Conservation (phyloP, 441 rosid species). For the Gossypium gossypioides region DNA sequence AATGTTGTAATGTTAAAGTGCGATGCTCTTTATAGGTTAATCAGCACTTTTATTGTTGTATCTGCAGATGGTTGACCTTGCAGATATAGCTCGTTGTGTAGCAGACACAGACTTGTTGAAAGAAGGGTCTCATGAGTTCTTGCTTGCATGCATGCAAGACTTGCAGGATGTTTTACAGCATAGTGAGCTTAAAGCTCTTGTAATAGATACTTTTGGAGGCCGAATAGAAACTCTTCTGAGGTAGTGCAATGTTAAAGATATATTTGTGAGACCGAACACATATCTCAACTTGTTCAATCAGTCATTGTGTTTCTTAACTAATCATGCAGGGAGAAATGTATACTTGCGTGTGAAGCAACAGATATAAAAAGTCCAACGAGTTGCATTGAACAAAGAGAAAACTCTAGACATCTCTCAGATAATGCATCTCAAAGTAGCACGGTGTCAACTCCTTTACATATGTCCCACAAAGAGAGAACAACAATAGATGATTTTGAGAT, state of each 20-base stretch:
- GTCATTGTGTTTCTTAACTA: constrained; percentile 9
- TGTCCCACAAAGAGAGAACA: constrained; percentile 52
- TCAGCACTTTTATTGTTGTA: neutral
- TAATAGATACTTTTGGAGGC: constrained; percentile 71
- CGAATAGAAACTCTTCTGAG: constrained; percentile 67
- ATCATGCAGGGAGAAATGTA: constrained; percentile 65
- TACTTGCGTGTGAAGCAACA: constrained; percentile 50
- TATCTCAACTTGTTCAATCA: constrained; percentile 7
- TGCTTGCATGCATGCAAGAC: constrained; percentile 78
- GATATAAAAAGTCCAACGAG: constrained; percentile 36
- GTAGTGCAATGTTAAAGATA: constrained; percentile 23
- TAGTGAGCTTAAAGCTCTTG: constrained; percentile 69
- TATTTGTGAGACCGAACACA: constrained; percentile 9
- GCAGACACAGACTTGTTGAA: constrained; percentile 52
- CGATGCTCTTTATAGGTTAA: neutral
- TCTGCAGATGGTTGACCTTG: constrained; percentile 72
- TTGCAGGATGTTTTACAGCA: constrained; percentile 57
- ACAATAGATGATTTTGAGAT: constrained; percentile 83
- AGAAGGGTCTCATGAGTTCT: constrained; percentile 52
- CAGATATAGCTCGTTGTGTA: constrained; percentile 76
- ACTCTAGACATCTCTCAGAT: constrained; percentile 29
- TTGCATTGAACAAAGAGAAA: constrained; percentile 36
- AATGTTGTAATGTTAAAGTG: neutral
- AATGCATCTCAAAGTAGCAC: constrained; percentile 42
- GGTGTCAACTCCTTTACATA: constrained; percentile 35